Conservation (phyloP, 2,329 filamentous ascomycete genomes). For the Madurella fahalii region DNA sequence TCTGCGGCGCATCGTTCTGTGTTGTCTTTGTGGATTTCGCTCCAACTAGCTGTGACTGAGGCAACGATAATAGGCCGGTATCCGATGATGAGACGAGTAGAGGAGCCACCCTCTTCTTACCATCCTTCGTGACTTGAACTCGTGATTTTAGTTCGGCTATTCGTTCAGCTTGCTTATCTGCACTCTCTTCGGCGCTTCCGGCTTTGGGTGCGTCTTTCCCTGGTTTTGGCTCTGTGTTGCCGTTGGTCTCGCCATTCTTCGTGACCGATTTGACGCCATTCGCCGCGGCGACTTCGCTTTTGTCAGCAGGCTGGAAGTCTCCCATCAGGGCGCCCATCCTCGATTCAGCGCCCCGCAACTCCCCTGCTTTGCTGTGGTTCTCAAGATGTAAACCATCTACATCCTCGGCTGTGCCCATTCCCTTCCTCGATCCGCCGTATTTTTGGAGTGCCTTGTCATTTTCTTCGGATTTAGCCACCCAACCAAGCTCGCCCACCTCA, state of each 20-base stretch:
- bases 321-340: constrained; percentile 99
- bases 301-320: constrained; percentile 58
- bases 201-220: constrained; percentile 33
- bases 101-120: constrained; percentile 92
- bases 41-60: constrained; percentile 82
- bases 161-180: constrained; percentile 51
- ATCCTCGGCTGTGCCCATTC: constrained; percentile 87
- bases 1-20: constrained; percentile 71
- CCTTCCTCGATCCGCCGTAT: constrained; percentile 82
- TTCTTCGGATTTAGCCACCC: constrained; percentile 78
- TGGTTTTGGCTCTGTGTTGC: constrained; percentile 34
- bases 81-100: constrained; percentile 87
- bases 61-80: constrained; percentile 79
- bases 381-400: constrained; percentile 84
- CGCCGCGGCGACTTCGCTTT: constrained; percentile 41
- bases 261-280: constrained; percentile 48
- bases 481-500: constrained; percentile 81
- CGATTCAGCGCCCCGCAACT: constrained; percentile 84
- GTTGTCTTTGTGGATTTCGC: constrained; percentile 60
- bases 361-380: constrained; percentile 86
- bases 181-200: constrained; percentile 41
- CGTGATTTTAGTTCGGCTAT: constrained; percentile 72
- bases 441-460: constrained; percentile 92
- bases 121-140: constrained; percentile 92
- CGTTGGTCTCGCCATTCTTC: constrained; percentile 39